Evolutionary conservation across 1,284 basidiomycete species (phyloP).

Genomic region (Ceratobasidium sp.): DNA sequence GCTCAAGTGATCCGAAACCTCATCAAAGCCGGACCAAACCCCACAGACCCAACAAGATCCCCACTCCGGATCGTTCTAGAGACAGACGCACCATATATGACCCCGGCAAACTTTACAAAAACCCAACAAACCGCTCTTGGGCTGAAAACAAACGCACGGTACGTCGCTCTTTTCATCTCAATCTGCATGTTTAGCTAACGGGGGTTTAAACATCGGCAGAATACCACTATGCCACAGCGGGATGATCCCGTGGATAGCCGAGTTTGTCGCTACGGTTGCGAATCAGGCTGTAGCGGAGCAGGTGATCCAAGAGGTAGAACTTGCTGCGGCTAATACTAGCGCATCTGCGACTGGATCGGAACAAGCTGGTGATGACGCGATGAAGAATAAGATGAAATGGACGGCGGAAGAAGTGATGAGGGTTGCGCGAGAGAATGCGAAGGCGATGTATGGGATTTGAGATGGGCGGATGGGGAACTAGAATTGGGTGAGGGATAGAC

Average conservation of each 20-base stretch:
- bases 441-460: slow-evolving; percentile 71
- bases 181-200: too few relatives aligned
- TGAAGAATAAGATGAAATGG: slow-evolving; percentile 58
- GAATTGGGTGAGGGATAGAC: too few relatives aligned
- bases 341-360: slow-evolving; percentile 54
- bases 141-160: slow-evolving; percentile 44
- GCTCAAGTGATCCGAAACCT: slow-evolving; percentile 63
- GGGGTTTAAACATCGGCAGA: slow-evolving; percentile 54
- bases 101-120: slow-evolving; percentile 72
- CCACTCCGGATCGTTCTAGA: slow-evolving; percentile 76
- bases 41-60: slow-evolving; percentile 50
- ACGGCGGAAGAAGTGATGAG: slow-evolving; percentile 69
- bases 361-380: slow-evolving; percentile 51
- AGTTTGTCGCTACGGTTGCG: slow-evolving; percentile 71
- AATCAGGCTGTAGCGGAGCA: slow-evolving; percentile 32
- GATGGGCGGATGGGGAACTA: too few relatives aligned
- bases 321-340: not conserved
- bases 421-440: slow-evolving; percentile 75
- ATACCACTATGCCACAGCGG: slow-evolving; percentile 79
- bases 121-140: slow-evolving; percentile 25
- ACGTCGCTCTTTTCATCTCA: not conserved
- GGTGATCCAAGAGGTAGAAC: slow-evolving; percentile 22
- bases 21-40: slow-evolving; percentile 4
- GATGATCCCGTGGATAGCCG: slow-evolving; percentile 86
- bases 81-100: slow-evolving; percentile 87